Base-by-base conservation (phyloP, 2,329 filamentous ascomycete genomes). In the Aspergillus fijiensis region DNA sequence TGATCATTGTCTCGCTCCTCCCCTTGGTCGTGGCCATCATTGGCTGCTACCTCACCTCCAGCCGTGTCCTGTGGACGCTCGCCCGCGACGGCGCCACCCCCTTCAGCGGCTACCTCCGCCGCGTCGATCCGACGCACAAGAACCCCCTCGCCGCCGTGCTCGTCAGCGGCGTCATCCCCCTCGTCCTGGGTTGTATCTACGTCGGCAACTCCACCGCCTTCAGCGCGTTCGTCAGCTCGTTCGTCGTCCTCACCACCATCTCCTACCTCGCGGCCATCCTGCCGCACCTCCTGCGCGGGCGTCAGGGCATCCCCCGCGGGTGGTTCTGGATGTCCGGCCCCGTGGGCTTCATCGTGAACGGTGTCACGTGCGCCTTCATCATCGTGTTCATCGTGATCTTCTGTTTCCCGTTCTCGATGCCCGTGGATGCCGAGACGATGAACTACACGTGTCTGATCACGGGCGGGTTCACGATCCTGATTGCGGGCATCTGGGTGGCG, bases 21-120 rank as follows among this genome's bases (percentile, higher is more conserved):
- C 80, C 79, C 6, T 83, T 82, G 2, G 72, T 82, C 14, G 68
- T 84, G 12, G 84, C 81, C 33, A 67, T 64, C 48, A 61, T 70
- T 55, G 84, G 84, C 9, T 78, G 76, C 55, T 85, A 83, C 72
- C 81, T 86, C 59, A 85, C 84, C 0, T 74, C 78, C 0, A 82
- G 84, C 7, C 80, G 85, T 5, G 84, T 82, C 66, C 77, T 87
- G 2, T 87, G 84, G 84, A 69, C 70, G 3, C 58, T 73, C 4
- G 83, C 84, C 39, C 80, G 84, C 25, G 85, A 87, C 70, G 82
- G 83, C 51, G 84, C 84, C 3, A 84, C 84, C 0, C 84, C 84
- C 0, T 81, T 85, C 61, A 77, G 80, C 1, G 48, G 65, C 4
- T 70, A 81, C 65, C 82, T 86, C 61, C 73, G 78, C 7, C 69